A percentile compares a stretch with the other conserved stretches of the same genome.
Conservation (phyloP, 768 basidiomycete genomes). For the Xanthoconium stramineum region DNA sequence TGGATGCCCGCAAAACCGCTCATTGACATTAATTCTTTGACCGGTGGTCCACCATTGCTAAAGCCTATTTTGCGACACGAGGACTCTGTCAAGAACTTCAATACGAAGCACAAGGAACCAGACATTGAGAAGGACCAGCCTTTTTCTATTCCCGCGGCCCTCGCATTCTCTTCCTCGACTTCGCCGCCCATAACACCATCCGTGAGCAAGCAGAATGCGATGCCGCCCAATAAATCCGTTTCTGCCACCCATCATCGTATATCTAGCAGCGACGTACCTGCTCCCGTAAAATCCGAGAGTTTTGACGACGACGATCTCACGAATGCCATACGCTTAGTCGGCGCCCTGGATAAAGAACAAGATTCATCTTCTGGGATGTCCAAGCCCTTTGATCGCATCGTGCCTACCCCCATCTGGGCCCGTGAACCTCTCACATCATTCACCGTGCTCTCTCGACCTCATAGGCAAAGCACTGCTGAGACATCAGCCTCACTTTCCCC, state of each 20-base stretch:
- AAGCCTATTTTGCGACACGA: conserved; percentile 30
- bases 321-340: conserved; percentile 31
- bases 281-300: conserved; percentile 2
- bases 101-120: conserved; percentile 18
- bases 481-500: conserved; percentile 10
- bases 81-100: conserved; percentile 24
- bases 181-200: conserved; percentile 20
- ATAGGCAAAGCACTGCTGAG: conserved; percentile 30
- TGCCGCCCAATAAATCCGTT: background rate
- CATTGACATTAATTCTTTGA: conserved; percentile 35
- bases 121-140: conserved; percentile 25
- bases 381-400: conserved; percentile 21
- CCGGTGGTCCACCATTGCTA: conserved; percentile 36
- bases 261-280: conserved; percentile 16
- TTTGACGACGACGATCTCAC: conserved; percentile 30
- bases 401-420: conserved; percentile 59
- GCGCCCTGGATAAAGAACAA: conserved; percentile 23
- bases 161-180: conserved; percentile 19
- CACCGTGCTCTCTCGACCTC: conserved; percentile 59
- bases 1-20: conserved; percentile 43
- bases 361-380: conserved; percentile 10
- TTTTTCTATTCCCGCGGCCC: conserved; percentile 27
- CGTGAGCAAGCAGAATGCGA: conserved; percentile 4
- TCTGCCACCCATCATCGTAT: conserved; percentile 13
- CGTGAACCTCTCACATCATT: conserved; percentile 55